Conservation (phyloP, 176 grass and related monocot genomes). For the Rhipidocladum racemiflorum region DNA sequence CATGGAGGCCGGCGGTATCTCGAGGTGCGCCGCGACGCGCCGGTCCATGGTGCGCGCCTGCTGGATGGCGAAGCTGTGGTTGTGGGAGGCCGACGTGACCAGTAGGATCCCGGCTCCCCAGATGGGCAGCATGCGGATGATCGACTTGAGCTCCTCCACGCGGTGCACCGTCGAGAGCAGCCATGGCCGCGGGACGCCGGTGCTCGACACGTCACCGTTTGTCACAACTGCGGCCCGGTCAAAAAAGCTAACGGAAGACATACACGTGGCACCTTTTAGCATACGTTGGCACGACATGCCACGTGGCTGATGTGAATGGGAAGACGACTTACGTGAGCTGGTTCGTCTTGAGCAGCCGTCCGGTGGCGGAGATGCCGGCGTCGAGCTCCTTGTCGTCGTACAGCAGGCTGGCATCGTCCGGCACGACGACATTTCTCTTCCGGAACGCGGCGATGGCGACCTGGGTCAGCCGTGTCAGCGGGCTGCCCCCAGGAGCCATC, state of each 20-base stretch:
- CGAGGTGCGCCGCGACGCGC: background rate
- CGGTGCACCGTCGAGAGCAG: conserved; percentile 67
- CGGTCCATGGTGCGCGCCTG: background rate
- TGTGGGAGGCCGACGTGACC: conserved; percentile 31
- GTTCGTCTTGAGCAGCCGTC: conserved; percentile 56
- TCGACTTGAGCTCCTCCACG: conserved; percentile 79
- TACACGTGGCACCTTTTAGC: background rate
- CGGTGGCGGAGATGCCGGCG: conserved; percentile 48
- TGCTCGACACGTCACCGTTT: background rate
- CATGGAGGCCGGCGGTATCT: conserved; percentile 47
- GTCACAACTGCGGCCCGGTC: conserved; percentile 47
- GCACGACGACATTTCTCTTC: conserved; percentile 38
- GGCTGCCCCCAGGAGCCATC: conserved; percentile 55
- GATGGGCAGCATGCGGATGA: conserved; percentile 69
- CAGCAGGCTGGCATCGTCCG: conserved; percentile 35
- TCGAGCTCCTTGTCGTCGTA: conserved; percentile 60
- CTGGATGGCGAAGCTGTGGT: conserved; percentile 39
- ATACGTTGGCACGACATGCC: background rate
- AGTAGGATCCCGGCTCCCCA: conserved; percentile 56
- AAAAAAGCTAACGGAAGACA: conserved; percentile 34
- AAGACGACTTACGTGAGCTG: conserved; percentile 33
- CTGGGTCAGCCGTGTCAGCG: conserved; percentile 47
- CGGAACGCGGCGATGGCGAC: conserved; percentile 43
- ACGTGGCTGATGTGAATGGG: background rate
- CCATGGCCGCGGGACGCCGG: conserved; percentile 21